Conservation (phyloP, 2,329 filamentous ascomycete species). For the Fusarium lateritium region DNA sequence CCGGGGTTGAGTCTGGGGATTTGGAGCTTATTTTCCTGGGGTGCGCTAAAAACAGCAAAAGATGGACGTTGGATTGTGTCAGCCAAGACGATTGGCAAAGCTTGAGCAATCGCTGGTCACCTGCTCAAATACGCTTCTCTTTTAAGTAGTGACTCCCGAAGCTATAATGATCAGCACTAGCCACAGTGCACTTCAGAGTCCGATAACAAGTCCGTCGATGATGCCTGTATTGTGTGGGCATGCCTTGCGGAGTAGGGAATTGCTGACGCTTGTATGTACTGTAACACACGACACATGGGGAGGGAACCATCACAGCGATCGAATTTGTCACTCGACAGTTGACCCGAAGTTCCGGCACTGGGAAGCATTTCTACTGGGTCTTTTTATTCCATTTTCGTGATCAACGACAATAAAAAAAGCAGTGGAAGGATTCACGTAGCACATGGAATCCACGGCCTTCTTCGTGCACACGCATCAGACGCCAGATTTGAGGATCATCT, state of each 20-base stretch:
- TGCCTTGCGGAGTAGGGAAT: conserved; percentile 1
- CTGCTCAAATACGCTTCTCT: conserved; percentile 21
- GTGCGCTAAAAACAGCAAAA: conserved; percentile 2
- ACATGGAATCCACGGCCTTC: conserved; percentile 7
- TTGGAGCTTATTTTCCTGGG: conserved; percentile 8
- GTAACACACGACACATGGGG: conserved; percentile 12
- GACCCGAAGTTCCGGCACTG: neutral
- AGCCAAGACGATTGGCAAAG: conserved; percentile 13
- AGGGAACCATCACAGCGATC: neutral
- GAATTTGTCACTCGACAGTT: neutral
- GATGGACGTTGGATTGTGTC: conserved; percentile 20
- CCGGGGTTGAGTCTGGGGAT: conserved; percentile 18
- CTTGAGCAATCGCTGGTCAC: conserved; percentile 1
- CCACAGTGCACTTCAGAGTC: neutral
- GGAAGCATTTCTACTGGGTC: neutral
- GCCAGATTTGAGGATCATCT: conserved; percentile 3
- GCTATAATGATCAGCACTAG: conserved; percentile 28
- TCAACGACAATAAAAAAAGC: neutral
- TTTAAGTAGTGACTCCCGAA: conserved; percentile 37
- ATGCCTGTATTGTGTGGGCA: conserved; percentile 1
- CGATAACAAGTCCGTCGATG: conserved; percentile 18
- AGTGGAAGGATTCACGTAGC: conserved; percentile 5
- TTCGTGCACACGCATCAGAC: neutral
- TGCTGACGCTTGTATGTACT: conserved; percentile 18
- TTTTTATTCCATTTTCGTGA: conserved; percentile 15